Conservation (phyloP, 345 rosid species). For the Hypericum androsaemum region DNA sequence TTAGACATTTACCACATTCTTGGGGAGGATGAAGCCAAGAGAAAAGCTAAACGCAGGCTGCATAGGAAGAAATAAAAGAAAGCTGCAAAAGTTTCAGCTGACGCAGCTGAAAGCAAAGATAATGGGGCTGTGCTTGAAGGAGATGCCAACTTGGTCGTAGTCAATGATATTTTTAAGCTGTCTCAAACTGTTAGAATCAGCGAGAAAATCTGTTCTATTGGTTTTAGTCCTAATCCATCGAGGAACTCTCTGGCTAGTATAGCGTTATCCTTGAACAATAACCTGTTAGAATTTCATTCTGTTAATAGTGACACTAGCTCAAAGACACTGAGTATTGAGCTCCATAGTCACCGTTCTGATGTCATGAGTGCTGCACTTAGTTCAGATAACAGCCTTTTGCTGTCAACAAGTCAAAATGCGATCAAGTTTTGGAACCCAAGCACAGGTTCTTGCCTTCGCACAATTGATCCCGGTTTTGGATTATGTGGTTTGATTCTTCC, state of each 20-base stretch:
- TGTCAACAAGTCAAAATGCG: conserved; percentile 94
- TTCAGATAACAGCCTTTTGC: conserved; percentile 69
- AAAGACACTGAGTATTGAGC: conserved; percentile 63
- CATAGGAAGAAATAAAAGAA: conserved; percentile 84
- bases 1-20: conserved; percentile 62
- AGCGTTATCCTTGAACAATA: conserved; percentile 85
- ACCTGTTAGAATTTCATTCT: conserved; percentile 69
- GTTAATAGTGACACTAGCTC: conserved; percentile 38
- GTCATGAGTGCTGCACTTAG: conserved; percentile 87
- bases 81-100: conserved; percentile 33
- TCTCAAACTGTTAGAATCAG: conserved; percentile 67
- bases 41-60: conserved; percentile 80
- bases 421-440: conserved; percentile 95
- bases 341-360: conserved; percentile 87
- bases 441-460: conserved; percentile 85
- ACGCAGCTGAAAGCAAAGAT: too few relatives aligned
- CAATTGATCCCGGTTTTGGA: conserved; percentile 86
- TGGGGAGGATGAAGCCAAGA: conserved; percentile 73
- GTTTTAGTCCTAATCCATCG: conserved; percentile 56
- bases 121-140: conserved; percentile 9
- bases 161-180: conserved; percentile 70
- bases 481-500: conserved; percentile 85
- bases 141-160: conserved; percentile 25
- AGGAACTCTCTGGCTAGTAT: conserved; percentile 55
- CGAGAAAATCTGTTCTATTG: conserved; percentile 73